These are phyloP conservation scores for Rubia yunnanensis DNA, from an alignment of 257 asterid species.

Conservation along the genomic window DNA sequence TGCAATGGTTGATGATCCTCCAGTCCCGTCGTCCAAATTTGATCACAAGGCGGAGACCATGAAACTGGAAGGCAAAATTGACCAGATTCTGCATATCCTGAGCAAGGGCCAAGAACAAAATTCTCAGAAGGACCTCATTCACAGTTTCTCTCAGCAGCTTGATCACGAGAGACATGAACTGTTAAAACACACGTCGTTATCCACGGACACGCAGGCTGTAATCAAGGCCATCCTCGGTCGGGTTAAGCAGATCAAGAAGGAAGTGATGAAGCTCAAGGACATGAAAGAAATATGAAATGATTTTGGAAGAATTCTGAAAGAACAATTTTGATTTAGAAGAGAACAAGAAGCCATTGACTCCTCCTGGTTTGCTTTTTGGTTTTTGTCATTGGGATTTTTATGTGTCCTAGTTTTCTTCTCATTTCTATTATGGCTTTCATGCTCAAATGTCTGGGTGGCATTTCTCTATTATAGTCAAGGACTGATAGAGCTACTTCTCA, in stretches of 20 bases:
- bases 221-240: conserved; percentile 29
- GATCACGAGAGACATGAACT: conserved; percentile 39
- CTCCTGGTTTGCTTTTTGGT: too few relatives aligned
- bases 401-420: too few relatives aligned
- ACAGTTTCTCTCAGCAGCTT: conserved; percentile 46
- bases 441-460: too few relatives aligned
- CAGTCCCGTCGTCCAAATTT: too few relatives aligned
- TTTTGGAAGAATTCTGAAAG: too few relatives aligned
- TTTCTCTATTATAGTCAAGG: too few relatives aligned
- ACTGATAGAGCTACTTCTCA: too few relatives aligned
- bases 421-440: too few relatives aligned
- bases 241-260: conserved; percentile 40
- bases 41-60: conserved; percentile 44
- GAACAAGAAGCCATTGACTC: too few relatives aligned
- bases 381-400: too few relatives aligned
- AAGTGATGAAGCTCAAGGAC: conserved; percentile 39
- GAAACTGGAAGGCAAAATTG: conserved; percentile 45
- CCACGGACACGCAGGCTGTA: conserved; percentile 22
- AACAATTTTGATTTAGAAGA: too few relatives aligned
- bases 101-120: conserved; percentile 44
- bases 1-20: too few relatives aligned
- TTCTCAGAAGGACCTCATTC: conserved; percentile 38
- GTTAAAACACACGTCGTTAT: conserved; percentile 21
- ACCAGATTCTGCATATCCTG: conserved; percentile 31
- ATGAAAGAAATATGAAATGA: conserved; percentile 49